phyloP scores from a whole-genome alignment of 2,329 filamentous ascomycete genomes.

The Pestalotiopsis sp. region DNA sequence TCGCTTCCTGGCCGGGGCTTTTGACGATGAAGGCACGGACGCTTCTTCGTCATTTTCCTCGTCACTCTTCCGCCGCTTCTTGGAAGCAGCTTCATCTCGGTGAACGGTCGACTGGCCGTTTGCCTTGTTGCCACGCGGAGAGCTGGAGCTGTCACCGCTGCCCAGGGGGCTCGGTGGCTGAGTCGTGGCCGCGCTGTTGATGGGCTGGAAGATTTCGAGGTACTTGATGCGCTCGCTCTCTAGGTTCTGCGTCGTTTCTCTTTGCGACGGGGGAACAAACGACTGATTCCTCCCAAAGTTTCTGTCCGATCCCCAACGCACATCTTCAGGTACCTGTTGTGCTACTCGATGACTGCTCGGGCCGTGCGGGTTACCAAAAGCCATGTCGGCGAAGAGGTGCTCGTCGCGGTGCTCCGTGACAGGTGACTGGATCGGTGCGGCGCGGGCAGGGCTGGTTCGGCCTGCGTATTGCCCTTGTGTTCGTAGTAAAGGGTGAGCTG shows the following conservation, averaged over 20 bases:
- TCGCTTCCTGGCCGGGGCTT: slow-evolving; percentile 43
- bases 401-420: slow-evolving; percentile 30
- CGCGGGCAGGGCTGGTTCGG: slow-evolving; percentile 24
- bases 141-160: slow-evolving; percentile 25
- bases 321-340: slow-evolving; percentile 44
- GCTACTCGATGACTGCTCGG: slow-evolving; percentile 24
- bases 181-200: slow-evolving; percentile 61
- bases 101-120: slow-evolving; percentile 32
- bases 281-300: slow-evolving; percentile 60
- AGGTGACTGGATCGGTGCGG: slow-evolving; percentile 16
- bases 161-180: slow-evolving; percentile 57
- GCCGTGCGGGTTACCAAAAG: slow-evolving; percentile 33
- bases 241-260: slow-evolving; percentile 61
- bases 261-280: slow-evolving; percentile 59
- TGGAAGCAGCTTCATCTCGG: slow-evolving; percentile 44
- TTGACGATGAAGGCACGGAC: slow-evolving; percentile 22
- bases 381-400: slow-evolving; percentile 44
- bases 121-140: slow-evolving; percentile 26
- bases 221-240: slow-evolving; percentile 57
- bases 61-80: slow-evolving; percentile 59
- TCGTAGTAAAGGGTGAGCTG: slow-evolving; percentile 22
- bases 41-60: slow-evolving; percentile 44
- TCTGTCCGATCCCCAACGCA: slow-evolving; percentile 72
- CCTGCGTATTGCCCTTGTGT: slow-evolving; percentile 19
- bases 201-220: slow-evolving; percentile 59